Conservation (phyloP, 148 eudicot genomes). For the Cornus kousa region DNA sequence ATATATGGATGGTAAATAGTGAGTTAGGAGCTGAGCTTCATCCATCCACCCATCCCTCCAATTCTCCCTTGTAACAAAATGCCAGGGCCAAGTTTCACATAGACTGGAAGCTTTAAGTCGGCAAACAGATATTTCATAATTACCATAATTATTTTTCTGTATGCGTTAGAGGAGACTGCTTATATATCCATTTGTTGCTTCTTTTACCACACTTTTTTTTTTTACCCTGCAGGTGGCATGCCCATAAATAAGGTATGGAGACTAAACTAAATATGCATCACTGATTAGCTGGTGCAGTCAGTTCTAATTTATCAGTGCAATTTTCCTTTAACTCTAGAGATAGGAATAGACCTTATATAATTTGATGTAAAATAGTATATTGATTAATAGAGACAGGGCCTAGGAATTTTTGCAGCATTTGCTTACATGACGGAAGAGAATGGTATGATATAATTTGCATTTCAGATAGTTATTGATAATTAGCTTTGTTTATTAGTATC, state of each 20-base stretch:
- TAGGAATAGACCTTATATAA: no score
- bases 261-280: constrained; percentile 2
- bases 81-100: no score
- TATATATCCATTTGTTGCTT: background rate
- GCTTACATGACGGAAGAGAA: background rate
- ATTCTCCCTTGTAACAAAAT: no score
- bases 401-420: background rate
- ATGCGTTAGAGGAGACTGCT: background rate
- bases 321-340: no score
- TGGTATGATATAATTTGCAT: background rate
- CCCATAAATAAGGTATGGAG: constrained; percentile 60
- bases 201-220: background rate
- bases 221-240: constrained; percentile 48
- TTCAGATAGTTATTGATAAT: no score
- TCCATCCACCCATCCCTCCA: no score
- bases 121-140: background rate
- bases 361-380: no score
- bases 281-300: background rate
- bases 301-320: constrained; percentile 5
- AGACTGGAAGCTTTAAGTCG: no score
- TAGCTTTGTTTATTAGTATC: no score
- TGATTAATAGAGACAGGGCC: no score
- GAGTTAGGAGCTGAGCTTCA: no score
- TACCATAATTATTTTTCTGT: background rate
- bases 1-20: no score